phyloP scores from a whole-genome alignment of 1,139 yeast genomes.

The Debaryomyces singareniensis region DNA sequence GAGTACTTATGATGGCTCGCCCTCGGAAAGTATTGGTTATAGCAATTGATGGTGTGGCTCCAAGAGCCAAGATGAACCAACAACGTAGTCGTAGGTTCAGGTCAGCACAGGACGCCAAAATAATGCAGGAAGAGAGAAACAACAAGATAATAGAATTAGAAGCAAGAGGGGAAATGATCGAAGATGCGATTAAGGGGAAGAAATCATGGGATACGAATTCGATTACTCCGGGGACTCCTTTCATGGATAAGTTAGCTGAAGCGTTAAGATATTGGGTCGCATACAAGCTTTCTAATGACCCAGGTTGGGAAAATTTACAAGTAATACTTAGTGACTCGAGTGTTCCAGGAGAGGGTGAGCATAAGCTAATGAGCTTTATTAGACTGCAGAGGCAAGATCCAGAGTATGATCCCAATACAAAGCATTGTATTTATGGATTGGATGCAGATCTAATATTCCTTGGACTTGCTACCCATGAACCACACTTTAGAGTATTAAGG shows the following conservation, averaged over 20 bases:
- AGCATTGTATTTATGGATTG: constrained; percentile 92
- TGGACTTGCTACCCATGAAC: constrained; percentile 95
- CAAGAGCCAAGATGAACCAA: constrained; percentile 98
- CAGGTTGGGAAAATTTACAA: constrained; percentile 84
- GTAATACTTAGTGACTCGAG: constrained; percentile 91
- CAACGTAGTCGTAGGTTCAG: constrained; percentile 94
- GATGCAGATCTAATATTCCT: constrained; percentile 97
- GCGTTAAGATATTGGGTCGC: constrained; percentile 89
- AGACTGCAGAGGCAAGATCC: constrained; percentile 82
- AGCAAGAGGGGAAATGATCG: constrained; percentile 58
- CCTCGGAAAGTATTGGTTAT: constrained; percentile 89
- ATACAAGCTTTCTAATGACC: constrained; percentile 76
- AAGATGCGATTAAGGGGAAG: constrained; percentile 53
- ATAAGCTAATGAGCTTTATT: constrained; percentile 91
- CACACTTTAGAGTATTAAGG: constrained; percentile 87
- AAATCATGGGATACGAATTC: constrained; percentile 86
- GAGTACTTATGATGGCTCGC: constrained; percentile 87
- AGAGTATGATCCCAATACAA: constrained; percentile 79
- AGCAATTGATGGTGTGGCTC: constrained; percentile 99
- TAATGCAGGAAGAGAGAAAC: constrained; percentile 57
- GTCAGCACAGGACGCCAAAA: constrained; percentile 87
- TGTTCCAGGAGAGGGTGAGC: constrained; percentile 99
- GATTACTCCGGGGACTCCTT: constrained; percentile 98
- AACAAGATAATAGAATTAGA: constrained; percentile 47
- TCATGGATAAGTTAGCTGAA: constrained; percentile 83